These are phyloP conservation scores for Taphrina betulina DNA, from an alignment of 1,139 yeast species.

Conservation along the genomic window DNA sequence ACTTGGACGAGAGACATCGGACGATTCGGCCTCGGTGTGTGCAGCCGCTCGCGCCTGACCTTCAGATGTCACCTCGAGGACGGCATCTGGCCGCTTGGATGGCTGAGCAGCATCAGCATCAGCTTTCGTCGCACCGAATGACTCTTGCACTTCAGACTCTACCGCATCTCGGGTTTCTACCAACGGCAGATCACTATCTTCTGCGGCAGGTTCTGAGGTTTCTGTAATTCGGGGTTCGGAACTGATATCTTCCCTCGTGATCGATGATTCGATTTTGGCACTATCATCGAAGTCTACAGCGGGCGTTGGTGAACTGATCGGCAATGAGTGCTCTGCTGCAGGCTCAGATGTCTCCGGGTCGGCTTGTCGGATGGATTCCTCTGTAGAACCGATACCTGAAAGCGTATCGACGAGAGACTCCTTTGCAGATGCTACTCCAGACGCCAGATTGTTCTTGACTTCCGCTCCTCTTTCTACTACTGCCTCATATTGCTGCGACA, in stretches of 20 bases:
- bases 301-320: not conserved
- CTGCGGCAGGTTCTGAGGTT: slow-evolving; percentile 28
- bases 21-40: not conserved
- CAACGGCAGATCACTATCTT: slow-evolving; percentile 3
- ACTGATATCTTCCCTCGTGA: not conserved
- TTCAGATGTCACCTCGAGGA: slow-evolving; percentile 16
- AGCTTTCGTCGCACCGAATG: slow-evolving; percentile 3
- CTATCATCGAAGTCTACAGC: not conserved
- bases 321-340: slow-evolving; percentile 15
- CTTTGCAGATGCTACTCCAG: not conserved
- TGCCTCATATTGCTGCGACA: not conserved
- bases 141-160: slow-evolving; percentile 12
- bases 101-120: slow-evolving; percentile 6
- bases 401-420: not conserved
- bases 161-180: slow-evolving; percentile 2
- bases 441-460: not conserved
- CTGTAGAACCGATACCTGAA: too few species aligned
- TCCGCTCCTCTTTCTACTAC: not conserved
- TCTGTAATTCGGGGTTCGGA: slow-evolving; percentile 1
- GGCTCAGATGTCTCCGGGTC: slow-evolving; percentile 13
- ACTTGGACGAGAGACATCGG: slow-evolving; percentile 4
- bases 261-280: not conserved
- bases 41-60: slow-evolving; percentile 16
- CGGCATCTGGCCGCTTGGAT: slow-evolving; percentile 16
- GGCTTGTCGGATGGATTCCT: too few species aligned